Conservation (phyloP, 441 rosid genomes). For the Gossypium lobatum region DNA sequence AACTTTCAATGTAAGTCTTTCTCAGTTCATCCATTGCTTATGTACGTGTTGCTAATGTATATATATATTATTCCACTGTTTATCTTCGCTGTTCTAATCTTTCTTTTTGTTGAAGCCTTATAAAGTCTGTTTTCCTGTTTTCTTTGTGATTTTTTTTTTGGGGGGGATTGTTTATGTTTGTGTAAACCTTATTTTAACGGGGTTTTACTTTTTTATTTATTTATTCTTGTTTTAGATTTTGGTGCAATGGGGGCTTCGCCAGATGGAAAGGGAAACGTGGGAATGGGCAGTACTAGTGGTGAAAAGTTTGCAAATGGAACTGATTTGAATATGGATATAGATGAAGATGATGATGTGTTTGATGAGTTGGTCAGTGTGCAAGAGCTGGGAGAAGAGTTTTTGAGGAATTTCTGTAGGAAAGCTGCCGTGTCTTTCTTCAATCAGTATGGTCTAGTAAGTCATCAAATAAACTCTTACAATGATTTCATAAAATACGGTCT, state of each 20-base stretch:
- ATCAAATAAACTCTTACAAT: conserved; percentile 77
- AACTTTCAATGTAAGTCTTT: background rate
- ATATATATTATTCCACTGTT: background rate
- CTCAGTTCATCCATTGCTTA: background rate
- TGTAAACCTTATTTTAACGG: no score
- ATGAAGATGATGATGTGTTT: conserved; percentile 29
- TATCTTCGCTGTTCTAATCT: background rate
- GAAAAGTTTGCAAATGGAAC: conserved; percentile 22
- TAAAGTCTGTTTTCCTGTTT: background rate
- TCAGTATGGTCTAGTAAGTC: conserved; percentile 70
- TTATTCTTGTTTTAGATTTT: conserved; percentile 19
- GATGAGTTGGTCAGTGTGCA: conserved; percentile 21
- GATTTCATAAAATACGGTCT: conserved; percentile 58
- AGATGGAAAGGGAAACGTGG: conserved; percentile 18
- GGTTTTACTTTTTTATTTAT: background rate
- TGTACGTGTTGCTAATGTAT: background rate
- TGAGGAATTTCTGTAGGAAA: conserved; percentile 51
- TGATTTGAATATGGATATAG: conserved; percentile 27
- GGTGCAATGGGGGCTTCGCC: conserved; percentile 21
- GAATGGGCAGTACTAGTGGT: conserved; percentile 21
- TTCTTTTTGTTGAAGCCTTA: background rate
- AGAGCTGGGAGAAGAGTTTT: conserved; percentile 41
- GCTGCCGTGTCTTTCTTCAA: conserved; percentile 52
- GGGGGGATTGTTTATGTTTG: background rate
- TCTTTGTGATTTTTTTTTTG: background rate